Evolutionary conservation across 2,329 filamentous ascomycete genomes (phyloP), one percentile per base, ranked within the genome.

Genomic region (Aspergillus bombycis): DNA sequence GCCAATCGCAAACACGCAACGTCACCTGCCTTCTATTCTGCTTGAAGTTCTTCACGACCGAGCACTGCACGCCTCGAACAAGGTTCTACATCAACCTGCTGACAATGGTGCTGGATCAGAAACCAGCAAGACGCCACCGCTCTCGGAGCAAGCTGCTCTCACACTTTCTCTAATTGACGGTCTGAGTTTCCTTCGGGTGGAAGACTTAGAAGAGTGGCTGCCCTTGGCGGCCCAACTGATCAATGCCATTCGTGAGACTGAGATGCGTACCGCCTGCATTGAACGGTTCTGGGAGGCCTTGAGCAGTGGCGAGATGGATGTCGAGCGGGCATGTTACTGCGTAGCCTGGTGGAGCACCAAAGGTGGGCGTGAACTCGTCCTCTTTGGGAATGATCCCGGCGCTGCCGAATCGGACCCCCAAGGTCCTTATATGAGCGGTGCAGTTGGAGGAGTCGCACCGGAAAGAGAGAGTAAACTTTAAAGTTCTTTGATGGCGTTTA

Each of bases 331-430:
- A 8, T 87, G 89, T 46, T 84, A 91, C 36, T 93, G 90, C 56
- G 91, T 96, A 21, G 87, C 88, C 2, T 97, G 94, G 94, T 97
- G 94, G 94, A 91, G 88, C 79, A 79, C 87, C 75, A 75, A 85
- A 63, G 86, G 87, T 4, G 88, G 88, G 0, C 79, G 85, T 55
- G 86, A 89, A 63, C 77, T 82, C 69, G 80, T 88, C 6, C 67
- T 88, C 2, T 84, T 79, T 72, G 85, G 81, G 1, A 67, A 69
- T 6, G 74, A 74, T 34, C 45, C 66, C 12, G 55, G 23, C 9
- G 45, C 34, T 16, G 54, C 62, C 14, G 70, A 67, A 9, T 58
- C 59, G 2, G 67, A 74, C 6, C 69, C 78, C 21, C 65, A 76
- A 56, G 75, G 77, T 14, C 74, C 75, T 32, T 80, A 80, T 66